Conservation (phyloP, 2,329 filamentous ascomycete species). For the Penicillium sp. region DNA sequence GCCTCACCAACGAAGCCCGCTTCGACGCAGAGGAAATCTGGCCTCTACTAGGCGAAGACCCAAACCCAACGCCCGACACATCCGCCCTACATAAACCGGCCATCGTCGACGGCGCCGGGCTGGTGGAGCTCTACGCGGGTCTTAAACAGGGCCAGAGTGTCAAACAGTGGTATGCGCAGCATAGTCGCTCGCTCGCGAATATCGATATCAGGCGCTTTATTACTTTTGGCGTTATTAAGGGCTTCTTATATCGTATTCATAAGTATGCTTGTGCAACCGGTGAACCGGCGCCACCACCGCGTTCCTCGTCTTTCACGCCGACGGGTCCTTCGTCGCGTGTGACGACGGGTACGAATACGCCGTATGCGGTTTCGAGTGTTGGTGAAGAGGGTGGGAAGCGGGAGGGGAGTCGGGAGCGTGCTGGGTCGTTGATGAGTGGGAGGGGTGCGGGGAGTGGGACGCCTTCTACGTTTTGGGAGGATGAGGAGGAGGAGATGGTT, state of each 20-base stretch:
- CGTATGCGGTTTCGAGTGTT: conserved; percentile 27
- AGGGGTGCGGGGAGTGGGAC: conserved; percentile 19
- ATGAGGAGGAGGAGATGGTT: conserved; percentile 37
- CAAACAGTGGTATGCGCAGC: conserved; percentile 79
- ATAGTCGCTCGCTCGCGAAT: conserved; percentile 69
- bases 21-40: conserved; percentile 44
- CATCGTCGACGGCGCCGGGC: conserved; percentile 47
- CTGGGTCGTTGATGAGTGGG: conserved; percentile 30
- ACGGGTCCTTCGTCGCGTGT: conserved; percentile 32
- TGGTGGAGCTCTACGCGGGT: conserved; percentile 83
- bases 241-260: conserved; percentile 87
- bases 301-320: conserved; percentile 24
- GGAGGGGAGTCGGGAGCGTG: conserved; percentile 27
- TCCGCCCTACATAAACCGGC: conserved; percentile 7
- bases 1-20: conserved; percentile 20
- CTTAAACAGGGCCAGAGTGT: conserved; percentile 82
- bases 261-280: conserved; percentile 71
- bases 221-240: conserved; percentile 95
- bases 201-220: conserved; percentile 90
- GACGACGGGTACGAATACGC: conserved; percentile 34
- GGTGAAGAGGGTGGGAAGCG: conserved; percentile 19
- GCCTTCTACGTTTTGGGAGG: conserved; percentile 27
- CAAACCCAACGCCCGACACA: conserved; percentile 13
- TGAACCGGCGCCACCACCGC: conserved; percentile 29
- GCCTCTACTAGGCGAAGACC: conserved; percentile 40